Evolutionary conservation across 108 stramenopile species (phyloP), one percentile per base, ranked within the genome.

Genomic region (Licmophora abbreviata): DNA sequence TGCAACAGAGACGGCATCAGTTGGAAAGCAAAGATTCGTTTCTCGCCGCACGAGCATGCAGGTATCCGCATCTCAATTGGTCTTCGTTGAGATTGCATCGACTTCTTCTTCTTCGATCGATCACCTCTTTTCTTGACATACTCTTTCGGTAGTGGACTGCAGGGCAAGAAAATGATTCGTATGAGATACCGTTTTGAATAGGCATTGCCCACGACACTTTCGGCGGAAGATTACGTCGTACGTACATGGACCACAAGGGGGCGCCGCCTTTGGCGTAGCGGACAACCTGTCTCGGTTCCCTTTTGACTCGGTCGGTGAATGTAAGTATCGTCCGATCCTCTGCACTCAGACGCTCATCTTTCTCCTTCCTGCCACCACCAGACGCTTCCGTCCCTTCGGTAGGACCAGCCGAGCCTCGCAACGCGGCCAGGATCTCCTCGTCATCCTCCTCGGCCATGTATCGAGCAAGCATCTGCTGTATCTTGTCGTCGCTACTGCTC

Each of bases 371-470:
- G 6, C 34, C 59, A n/a, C 56, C 46, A 10, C 46, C 52, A 23
- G 24, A 45, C 15, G 53, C 45, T 32, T 45, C 59, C n/a, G 30
- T 0, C 3, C 53, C 47, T 49, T 43, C 53, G 9, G 33, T 33
- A 30, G 28, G 29, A 4, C 20, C 27, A 24, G 37, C 35, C 1
- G 63, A 28, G 15, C 77, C 75, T 21, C 64, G 61, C 1, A 92
- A 47, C 9, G 66, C 79, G 4, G 71, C 56, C 17, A 92, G 40
- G 46, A 92, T 85, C 1, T 76, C 80, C 44, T 67, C 65, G 56
- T 92, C 89, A 33, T 92, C 89, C 59, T 92, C 89, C 61, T 81
- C 77, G n/a, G 64, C 79, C 63, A 92, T 65, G 50, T 92, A 92
- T 44, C 69, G 52, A 25, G 77, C 76, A 6, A 92, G 41, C 83